Evolutionary conservation across 2,329 filamentous ascomycete species (phyloP).

Genomic region (Xylariomycetidae sp.): DNA sequence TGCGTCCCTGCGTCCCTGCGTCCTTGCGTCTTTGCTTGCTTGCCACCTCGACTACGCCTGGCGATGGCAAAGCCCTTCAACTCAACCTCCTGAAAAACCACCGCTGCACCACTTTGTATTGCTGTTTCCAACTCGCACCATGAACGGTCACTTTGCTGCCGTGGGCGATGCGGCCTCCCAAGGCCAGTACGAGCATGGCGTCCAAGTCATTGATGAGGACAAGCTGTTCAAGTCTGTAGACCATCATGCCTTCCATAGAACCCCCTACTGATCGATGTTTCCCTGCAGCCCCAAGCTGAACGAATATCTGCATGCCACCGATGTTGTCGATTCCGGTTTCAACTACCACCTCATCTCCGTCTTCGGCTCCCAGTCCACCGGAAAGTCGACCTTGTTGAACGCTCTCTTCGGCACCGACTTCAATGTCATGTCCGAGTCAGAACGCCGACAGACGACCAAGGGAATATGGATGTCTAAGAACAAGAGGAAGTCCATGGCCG

Average conservation of each 20-base stretch:
- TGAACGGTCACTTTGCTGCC: conserved; percentile 78
- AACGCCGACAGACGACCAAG: conserved; percentile 94
- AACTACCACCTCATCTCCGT: conserved; percentile 99
- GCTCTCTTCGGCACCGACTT: conserved; percentile 93
- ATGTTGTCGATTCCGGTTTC: conserved; percentile 84
- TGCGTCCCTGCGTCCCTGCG: not conserved
- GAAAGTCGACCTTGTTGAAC: conserved; percentile 96
- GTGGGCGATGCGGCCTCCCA: conserved; percentile 60
- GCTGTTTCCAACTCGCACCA: conserved; percentile 22
- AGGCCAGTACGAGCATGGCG: conserved; percentile 79
- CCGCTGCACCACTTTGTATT: not conserved
- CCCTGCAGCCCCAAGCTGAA: conserved; percentile 62
- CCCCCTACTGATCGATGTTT: conserved; percentile 10
- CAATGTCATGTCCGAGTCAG: conserved; percentile 93
- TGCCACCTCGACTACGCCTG: not conserved
- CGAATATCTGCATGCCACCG: conserved; percentile 72
- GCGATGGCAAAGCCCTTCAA: conserved; percentile 10
- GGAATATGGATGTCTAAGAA: conserved; percentile 99
- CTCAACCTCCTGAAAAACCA: conserved; percentile 3
- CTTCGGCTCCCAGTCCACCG: conserved; percentile 96
- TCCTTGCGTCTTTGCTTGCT: not conserved
- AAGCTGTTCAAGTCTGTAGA: conserved; percentile 87
- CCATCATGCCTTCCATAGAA: conserved; percentile 5
- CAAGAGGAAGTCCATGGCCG: conserved; percentile 76
- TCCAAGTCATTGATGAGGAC: conserved; percentile 94